These are phyloP conservation scores for Coemansia sp. DNA, from an alignment of 192 early-diverging fungal genomes.

Conservation along the genomic window DNA sequence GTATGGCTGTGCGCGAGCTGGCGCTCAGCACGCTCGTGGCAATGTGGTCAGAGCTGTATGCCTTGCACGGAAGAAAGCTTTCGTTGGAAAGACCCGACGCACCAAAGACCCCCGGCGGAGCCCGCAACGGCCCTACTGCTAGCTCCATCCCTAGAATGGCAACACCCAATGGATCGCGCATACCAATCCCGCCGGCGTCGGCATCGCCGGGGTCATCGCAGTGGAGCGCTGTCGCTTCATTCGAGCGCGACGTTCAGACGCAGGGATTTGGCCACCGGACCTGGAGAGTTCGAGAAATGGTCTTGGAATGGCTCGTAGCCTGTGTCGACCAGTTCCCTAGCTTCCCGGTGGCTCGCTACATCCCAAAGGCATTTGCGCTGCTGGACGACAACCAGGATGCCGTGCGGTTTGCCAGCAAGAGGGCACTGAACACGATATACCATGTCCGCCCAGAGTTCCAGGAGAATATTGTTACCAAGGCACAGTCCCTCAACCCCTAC, in stretches of 20 bases:
- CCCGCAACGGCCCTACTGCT: conserved; percentile 6
- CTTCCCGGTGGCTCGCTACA: conserved; percentile 32
- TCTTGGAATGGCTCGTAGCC: conserved; percentile 36
- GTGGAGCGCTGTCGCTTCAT: conserved; percentile 25
- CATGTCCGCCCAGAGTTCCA: conserved; percentile 35
- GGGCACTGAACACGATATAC: conserved; percentile 44
- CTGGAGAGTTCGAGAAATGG: conserved; percentile 48
- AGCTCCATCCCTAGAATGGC: conserved; percentile 23
- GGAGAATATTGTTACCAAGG: conserved; percentile 25
- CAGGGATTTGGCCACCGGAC: conserved; percentile 42
- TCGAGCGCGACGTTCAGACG: conserved; percentile 46
- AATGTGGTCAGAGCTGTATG: conserved; percentile 30
- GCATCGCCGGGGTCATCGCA: conserved; percentile 15
- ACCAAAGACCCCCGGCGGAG: not conserved
- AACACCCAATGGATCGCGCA: conserved; percentile 21
- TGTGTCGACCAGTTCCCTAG: conserved; percentile 31
- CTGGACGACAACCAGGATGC: conserved; percentile 48
- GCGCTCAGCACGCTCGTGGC: conserved; percentile 25
- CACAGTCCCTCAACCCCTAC: conserved; percentile 12
- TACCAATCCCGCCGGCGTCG: conserved; percentile 6
- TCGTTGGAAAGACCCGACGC: conserved; percentile 1
- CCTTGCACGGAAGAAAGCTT: conserved; percentile 10
- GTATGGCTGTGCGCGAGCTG: conserved; percentile 40
- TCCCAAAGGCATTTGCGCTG: conserved; percentile 19
- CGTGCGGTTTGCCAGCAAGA: conserved; percentile 40